Base-by-base conservation (phyloP, 2,329 filamentous ascomycete species). In the Phoma sp. region DNA sequence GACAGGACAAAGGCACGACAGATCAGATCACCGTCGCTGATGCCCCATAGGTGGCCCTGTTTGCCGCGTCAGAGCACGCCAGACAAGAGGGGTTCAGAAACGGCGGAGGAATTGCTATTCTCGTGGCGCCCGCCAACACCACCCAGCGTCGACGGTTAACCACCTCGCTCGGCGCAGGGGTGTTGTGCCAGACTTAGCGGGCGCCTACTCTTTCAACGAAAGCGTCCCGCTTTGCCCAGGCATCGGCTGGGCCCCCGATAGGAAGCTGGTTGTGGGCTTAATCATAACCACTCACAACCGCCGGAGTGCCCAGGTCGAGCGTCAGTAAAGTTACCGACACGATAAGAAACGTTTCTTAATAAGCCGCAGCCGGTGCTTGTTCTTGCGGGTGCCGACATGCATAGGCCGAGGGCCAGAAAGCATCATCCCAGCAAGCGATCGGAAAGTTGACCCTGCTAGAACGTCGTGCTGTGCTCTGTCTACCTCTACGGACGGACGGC, bases 191-290 rank as follows among this genome's bases (percentile, higher is more conserved):
- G 60, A 58, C 53, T 66, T 71, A 71, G 69, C 66, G 69, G 70
- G 67, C 69, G 70, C 69, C 69, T 73, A 71, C 65, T 65, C 63
- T 68, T 66, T 61, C 61, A 60, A 58, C 59, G 58, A 53, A 27
- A 23, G 39, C 30, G 41, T 55, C 46, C 61, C 61, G 59, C 64
- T 63, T 18, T 61, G 58, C 67, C 66, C 59, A 64, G 61, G 62
- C 62, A 61, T 61, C 68, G 70, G 67, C 67, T 66, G 65, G 59
- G 60, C 54, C 62, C 65, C 68, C 68, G 71, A 74, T 73, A 68
- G 68, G 67, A 63, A 72, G 65, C 63, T 64, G 65, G 70, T 69
- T 70, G 69, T 68, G 69, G 65, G 71, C 70, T 65, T 43, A 11
- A 29, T 13, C n/a, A 44, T 57, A 53, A 58, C 71, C 71, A 73